Evolutionary conservation across 305 asterid genomes (phyloP), one percentile per base, ranked within the genome.

Genomic region (Withania somnifera): DNA sequence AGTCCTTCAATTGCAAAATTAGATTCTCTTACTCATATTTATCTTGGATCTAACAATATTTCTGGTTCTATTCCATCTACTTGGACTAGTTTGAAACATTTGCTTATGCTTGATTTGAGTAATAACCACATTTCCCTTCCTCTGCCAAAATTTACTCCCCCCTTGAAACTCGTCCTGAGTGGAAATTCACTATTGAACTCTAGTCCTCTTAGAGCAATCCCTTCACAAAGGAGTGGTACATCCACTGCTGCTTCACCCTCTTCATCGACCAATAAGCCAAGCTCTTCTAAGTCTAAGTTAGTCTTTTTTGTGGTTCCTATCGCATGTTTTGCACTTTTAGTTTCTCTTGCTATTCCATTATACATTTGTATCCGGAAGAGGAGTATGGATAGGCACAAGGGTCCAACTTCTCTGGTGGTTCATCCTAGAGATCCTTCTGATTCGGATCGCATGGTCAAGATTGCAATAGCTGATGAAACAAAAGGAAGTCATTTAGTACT

Each of bases 391-490:
- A 57, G 79, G 6, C 69, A 26, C 56, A 84, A 58, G 26, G 79
- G 88, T 77, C 90, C 94, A 22, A 88, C 87, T 86, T 91, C 95
- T 60, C 80, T 94, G 0, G 97, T 93, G 80, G 77, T 93, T 84
- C 97, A 94, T 85, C 98, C 96, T n/a, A 83, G 95, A 78, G 92
- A 87, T 45, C 89, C 93, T 6, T 88, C 91, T 9, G 93, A 88
- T 86, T 82, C 88, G 0, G 91, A 89, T 60, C 88, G 83, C 13
- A 22, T 82, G 42, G 88, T 92, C 68, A 93, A 94, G 91, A 87
- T 94, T 77, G 92, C 34, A 22, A 88, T 93, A 42, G 86, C 92
- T 1, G 89, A 89, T 83, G 83, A 83, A 82, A 81, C 88, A 0
- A 81, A 84, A 14, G 84, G 90, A 84, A 91, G 89, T 32, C 67